Conservation (phyloP, 2,329 filamentous ascomycete genomes). For the Xylaria sp. region DNA sequence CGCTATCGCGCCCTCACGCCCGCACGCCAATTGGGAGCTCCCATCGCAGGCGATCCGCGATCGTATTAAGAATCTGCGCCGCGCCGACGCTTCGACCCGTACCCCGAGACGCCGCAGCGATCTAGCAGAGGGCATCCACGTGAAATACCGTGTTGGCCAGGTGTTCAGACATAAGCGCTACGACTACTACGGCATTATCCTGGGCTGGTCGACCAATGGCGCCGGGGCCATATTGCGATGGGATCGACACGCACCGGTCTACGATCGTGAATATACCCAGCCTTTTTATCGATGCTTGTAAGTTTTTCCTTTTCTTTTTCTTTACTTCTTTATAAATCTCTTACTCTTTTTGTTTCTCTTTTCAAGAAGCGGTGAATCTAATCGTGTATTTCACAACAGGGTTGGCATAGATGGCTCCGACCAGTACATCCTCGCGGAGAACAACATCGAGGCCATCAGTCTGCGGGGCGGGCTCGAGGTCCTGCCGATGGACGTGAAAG, state of each 20-base stretch:
- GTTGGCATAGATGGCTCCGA: constrained; percentile 54
- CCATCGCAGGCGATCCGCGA: constrained; percentile 34
- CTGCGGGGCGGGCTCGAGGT: constrained; percentile 25
- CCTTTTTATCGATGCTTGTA: constrained; percentile 85
- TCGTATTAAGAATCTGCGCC: constrained; percentile 38
- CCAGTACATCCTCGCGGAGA: constrained; percentile 68
- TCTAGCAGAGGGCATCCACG: constrained; percentile 28
- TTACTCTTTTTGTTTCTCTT: constrained; percentile 20
- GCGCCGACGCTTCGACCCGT: constrained; percentile 37
- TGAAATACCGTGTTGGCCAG: constrained; percentile 70
- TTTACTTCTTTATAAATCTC: constrained; percentile 19
- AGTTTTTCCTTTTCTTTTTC: constrained; percentile 44
- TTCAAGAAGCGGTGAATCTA: neutral
- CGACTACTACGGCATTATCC: constrained; percentile 72
- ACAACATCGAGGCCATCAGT: constrained; percentile 66
- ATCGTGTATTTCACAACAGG: constrained; percentile 25
- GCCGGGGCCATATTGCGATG: constrained; percentile 59
- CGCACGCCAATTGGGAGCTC: constrained; percentile 31
- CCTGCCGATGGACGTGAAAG: constrained; percentile 31
- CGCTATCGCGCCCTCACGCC: constrained; percentile 27
- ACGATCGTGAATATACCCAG: constrained; percentile 46
- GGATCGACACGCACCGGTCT: constrained; percentile 39
- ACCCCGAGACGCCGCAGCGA: constrained; percentile 36
- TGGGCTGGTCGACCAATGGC: constrained; percentile 72
- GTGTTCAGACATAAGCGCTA: constrained; percentile 81